Evolutionary conservation across 805 yeast species (phyloP).

Genomic region (Ogataea methylovora): DNA sequence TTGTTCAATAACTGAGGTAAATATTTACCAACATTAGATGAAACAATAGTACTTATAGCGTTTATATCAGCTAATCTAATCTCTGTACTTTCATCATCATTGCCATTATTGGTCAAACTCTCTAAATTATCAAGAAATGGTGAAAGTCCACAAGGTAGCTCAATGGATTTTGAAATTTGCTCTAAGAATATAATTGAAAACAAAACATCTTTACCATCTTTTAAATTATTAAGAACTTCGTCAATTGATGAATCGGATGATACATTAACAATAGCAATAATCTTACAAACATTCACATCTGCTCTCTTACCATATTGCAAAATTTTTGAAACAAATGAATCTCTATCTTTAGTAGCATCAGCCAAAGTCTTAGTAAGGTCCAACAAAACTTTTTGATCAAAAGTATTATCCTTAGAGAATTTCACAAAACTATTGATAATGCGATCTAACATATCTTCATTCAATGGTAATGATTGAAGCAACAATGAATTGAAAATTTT

Average conservation of each 20-base stretch:
- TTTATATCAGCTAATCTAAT: slow-evolving; percentile 41
- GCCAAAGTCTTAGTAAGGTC: not conserved
- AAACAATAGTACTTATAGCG: slow-evolving; percentile 43
- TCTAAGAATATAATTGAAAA: slow-evolving; percentile 38
- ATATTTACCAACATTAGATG: slow-evolving; percentile 29
- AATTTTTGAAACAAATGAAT: not conserved
- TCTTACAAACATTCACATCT: slow-evolving; percentile 18
- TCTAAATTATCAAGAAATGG: slow-evolving; percentile 17
- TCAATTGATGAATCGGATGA: slow-evolving; percentile 20
- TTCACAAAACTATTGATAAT: not conserved
- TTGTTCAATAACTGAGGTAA: slow-evolving; percentile 30
- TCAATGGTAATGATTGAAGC: no score
- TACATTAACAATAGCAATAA: slow-evolving; percentile 27
- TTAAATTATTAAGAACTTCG: slow-evolving; percentile 12
- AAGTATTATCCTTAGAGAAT: not conserved
- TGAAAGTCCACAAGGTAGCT: slow-evolving; percentile 23
- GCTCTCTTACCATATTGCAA: slow-evolving; percentile 11
- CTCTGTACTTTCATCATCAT: slow-evolving; percentile 26
- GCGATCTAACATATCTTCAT: no score
- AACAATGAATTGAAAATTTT: no score
- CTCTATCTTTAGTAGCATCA: not conserved
- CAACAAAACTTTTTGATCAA: not conserved
- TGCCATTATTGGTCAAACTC: not conserved
- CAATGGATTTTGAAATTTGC: slow-evolving; percentile 32
- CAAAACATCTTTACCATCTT: slow-evolving; percentile 14